A percentile compares a stretch with the other conserved stretches of the same genome.
phyloP scores from a whole-genome alignment of 1,139 yeast species.

The Magnusiomyces fungicola region DNA sequence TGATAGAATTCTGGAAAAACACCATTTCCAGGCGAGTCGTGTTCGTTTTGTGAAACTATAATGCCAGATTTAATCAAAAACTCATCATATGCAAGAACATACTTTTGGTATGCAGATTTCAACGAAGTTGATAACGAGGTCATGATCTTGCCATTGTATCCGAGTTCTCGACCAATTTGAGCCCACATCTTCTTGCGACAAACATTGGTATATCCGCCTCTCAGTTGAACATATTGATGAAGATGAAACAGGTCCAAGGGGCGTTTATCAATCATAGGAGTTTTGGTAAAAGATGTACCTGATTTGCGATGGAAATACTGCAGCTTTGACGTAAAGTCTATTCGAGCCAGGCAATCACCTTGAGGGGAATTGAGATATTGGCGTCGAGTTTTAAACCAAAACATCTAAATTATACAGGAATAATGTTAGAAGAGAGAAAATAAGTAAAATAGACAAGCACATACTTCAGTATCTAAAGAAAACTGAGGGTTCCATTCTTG shows the following conservation, averaged over 20 bases:
- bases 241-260: slow-evolving; percentile 35
- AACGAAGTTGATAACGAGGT: slow-evolving; percentile 65
- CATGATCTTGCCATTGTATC: slow-evolving; percentile 62
- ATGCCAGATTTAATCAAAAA: slow-evolving; percentile 22
- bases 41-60: too few relatives aligned
- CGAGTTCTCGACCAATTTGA: slow-evolving; percentile 60
- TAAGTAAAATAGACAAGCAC: slow-evolving; percentile 15
- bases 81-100: slow-evolving; percentile 32
- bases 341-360: slow-evolving; percentile 25
- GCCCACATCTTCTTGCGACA: slow-evolving; percentile 40
- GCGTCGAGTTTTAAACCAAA: slow-evolving; percentile 47
- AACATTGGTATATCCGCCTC: slow-evolving; percentile 35
- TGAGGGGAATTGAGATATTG: slow-evolving; percentile 40
- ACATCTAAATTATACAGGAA: slow-evolving; percentile 23
- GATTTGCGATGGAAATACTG: slow-evolving; percentile 32
- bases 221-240: slow-evolving; percentile 30
- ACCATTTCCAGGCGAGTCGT: slow-evolving; percentile 1
- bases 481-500: slow-evolving; percentile 35
- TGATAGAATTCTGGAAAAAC: background rate
- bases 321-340: slow-evolving; percentile 28
- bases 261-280: slow-evolving; percentile 34
- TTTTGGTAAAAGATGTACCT: slow-evolving; percentile 24
- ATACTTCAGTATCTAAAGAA: slow-evolving; percentile 43
- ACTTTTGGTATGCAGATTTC: slow-evolving; percentile 42
- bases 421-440: slow-evolving; percentile 26